These are phyloP conservation scores for Leishmania mexicana DNA, from an alignment of 208 protist species.

Conservation along the genomic window DNA sequence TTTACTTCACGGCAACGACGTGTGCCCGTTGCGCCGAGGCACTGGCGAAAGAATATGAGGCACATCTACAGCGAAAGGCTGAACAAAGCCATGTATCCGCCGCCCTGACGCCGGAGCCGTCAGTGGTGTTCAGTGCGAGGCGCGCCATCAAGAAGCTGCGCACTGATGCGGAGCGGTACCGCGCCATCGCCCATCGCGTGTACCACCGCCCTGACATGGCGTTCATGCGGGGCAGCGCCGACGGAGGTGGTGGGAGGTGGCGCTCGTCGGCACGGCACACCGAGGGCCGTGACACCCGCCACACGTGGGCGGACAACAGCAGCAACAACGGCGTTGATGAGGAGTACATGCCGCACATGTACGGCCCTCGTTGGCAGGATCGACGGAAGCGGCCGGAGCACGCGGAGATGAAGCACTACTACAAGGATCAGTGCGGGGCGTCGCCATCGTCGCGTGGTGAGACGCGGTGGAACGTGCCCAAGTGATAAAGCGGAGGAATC, in stretches of 20 bases:
- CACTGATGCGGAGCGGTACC: constrained; percentile 62
- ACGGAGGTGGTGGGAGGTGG: constrained; percentile 12
- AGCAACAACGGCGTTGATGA: constrained; percentile 51
- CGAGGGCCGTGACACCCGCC: constrained; percentile 20
- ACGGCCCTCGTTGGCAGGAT: constrained; percentile 52
- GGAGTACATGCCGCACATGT: constrained; percentile 46
- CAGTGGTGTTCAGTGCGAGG: constrained; percentile 58
- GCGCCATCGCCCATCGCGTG: constrained; percentile 67
- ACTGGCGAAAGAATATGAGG: constrained; percentile 66
- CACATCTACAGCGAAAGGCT: constrained; percentile 43
- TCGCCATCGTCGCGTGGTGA: constrained; percentile 1
- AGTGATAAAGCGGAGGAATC: background rate
- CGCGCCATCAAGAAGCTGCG: constrained; percentile 73
- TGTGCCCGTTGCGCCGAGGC: constrained; percentile 45
- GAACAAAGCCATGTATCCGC: constrained; percentile 28
- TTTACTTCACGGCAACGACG: constrained; percentile 79
- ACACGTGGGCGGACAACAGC: constrained; percentile 47
- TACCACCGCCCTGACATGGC: constrained; percentile 71
- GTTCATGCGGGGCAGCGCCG: constrained; percentile 54
- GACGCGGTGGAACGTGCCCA: constrained; percentile 28
- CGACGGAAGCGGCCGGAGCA: constrained; percentile 72
- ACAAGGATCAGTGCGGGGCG: constrained; percentile 33
- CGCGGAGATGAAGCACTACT: constrained; percentile 53
- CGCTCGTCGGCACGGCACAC: constrained; percentile 11
- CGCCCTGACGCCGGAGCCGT: constrained; percentile 49